Evolutionary conservation across 2,329 filamentous ascomycete species (phyloP).

Genomic region (Helotiales sp.): DNA sequence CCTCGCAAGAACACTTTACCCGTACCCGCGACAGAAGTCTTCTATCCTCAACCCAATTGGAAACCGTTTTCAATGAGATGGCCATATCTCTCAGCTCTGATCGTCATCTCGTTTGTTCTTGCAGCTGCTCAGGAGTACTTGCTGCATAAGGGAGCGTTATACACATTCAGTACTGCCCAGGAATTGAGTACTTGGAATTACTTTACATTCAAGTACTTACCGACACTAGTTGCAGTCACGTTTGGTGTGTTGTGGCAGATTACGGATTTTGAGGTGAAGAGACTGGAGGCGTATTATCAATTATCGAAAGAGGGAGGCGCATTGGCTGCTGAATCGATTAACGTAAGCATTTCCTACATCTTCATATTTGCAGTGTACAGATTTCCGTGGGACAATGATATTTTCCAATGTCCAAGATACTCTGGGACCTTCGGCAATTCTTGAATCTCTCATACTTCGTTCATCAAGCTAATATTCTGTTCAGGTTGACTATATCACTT

Average conservation of each 20-base stretch:
- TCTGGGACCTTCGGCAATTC: background rate
- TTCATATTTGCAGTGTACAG: background rate
- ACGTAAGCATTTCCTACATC: slow-evolving; percentile 47
- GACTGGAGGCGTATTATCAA: slow-evolving; percentile 68
- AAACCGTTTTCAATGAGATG: slow-evolving; percentile 65
- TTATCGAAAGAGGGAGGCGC: slow-evolving; percentile 61
- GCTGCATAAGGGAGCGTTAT: slow-evolving; percentile 46
- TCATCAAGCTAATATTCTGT: background rate
- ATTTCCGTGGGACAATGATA: background rate
- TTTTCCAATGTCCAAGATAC: background rate
- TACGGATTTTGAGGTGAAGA: slow-evolving; percentile 64
- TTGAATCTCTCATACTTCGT: background rate
- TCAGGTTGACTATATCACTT: slow-evolving; percentile 57
- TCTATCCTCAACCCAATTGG: slow-evolving; percentile 66
- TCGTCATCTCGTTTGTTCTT: slow-evolving; percentile 53
- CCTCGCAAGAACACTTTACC: slow-evolving; percentile 22
- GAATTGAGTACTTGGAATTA: slow-evolving; percentile 54
- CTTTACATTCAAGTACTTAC: slow-evolving; percentile 63
- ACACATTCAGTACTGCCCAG: slow-evolving; percentile 47
- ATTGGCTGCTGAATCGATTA: slow-evolving; percentile 65
- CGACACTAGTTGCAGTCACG: slow-evolving; percentile 59
- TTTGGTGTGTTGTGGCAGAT: slow-evolving; percentile 68
- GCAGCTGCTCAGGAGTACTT: slow-evolving; percentile 55
- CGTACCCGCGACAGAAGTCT: slow-evolving; percentile 48
- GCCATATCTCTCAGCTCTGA: slow-evolving; percentile 56